These are phyloP conservation scores for Geoglossum cookeanum DNA, from an alignment of 2,329 filamentous ascomycete species.

Conservation along the genomic window DNA sequence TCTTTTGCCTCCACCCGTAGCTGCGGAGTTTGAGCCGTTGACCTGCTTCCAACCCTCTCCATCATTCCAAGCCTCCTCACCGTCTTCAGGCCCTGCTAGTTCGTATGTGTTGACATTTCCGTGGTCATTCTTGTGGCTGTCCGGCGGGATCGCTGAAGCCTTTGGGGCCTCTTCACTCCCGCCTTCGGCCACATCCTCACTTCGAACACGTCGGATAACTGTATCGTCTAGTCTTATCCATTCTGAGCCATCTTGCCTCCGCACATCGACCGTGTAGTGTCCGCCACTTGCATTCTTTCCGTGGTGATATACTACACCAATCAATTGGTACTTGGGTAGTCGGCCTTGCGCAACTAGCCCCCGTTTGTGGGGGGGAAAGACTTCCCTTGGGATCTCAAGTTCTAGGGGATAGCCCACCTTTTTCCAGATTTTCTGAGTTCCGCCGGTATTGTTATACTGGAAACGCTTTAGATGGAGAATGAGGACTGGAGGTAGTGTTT, in stretches of 20 bases:
- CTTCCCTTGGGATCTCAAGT: conserved; percentile 80
- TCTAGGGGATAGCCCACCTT: conserved; percentile 90
- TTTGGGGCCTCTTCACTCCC: conserved; percentile 66
- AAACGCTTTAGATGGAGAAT: conserved; percentile 95
- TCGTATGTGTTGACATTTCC: conserved; percentile 56
- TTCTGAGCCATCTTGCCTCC: conserved; percentile 81
- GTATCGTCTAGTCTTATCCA: conserved; percentile 97
- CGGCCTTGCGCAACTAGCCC: conserved; percentile 46
- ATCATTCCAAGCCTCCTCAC: conserved; percentile 43
- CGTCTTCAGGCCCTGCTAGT: conserved; percentile 41
- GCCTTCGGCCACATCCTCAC: conserved; percentile 74
- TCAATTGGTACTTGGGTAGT: conserved; percentile 68
- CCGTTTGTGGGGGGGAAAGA: conserved; percentile 59
- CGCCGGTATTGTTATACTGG: conserved; percentile 75
- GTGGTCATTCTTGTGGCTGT: conserved; percentile 42
- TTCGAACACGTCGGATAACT: conserved; percentile 62
- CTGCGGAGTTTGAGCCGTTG: conserved; percentile 34
- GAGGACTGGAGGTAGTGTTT: conserved; percentile 73
- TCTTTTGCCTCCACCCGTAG: conserved; percentile 38
- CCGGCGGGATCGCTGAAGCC: conserved; percentile 42
- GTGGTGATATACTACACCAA: conserved; percentile 88
- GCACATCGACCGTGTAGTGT: conserved; percentile 94
- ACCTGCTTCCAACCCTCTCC: conserved; percentile 62
- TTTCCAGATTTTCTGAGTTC: conserved; percentile 97
- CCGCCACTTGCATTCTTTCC: conserved; percentile 91